phyloP scores from a whole-genome alignment of 2,329 filamentous ascomycete species.

The Colletotrichum viniferum region DNA sequence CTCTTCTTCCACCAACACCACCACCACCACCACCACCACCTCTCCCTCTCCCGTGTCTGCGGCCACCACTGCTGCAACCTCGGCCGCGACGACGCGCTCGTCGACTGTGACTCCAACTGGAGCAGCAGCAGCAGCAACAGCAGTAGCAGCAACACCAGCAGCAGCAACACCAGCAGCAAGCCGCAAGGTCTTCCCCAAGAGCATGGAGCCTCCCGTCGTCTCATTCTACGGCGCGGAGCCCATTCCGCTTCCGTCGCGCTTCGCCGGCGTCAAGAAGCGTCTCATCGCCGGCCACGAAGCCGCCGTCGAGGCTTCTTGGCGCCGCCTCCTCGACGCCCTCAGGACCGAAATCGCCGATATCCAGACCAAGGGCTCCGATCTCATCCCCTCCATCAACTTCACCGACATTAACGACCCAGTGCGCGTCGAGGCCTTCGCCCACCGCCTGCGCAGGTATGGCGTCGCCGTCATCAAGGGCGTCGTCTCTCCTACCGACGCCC shows the following conservation, averaged over 20 bases:
- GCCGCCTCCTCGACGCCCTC: constrained; percentile 40
- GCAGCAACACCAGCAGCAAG: constrained; percentile 9
- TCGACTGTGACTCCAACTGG: neutral
- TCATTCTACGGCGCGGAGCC: constrained; percentile 61
- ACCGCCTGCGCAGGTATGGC: constrained; percentile 32
- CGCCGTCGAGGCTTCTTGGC: constrained; percentile 42
- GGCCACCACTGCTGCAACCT: neutral
- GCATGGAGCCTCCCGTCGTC: constrained; percentile 44
- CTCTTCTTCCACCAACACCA: neutral
- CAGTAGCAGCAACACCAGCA: no score
- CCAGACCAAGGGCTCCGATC: constrained; percentile 32
- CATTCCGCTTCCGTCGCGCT: constrained; percentile 41
- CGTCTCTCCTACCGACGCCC: constrained; percentile 29
- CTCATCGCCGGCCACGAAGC: constrained; percentile 42
- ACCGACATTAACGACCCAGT: constrained; percentile 36
- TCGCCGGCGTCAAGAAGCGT: constrained; percentile 43
- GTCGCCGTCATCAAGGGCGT: constrained; percentile 36
- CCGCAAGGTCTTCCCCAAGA: constrained; percentile 20
- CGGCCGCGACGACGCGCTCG: constrained; percentile 10
- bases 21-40: neutral
- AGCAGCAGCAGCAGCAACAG: neutral
- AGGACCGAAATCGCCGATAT: constrained; percentile 41
- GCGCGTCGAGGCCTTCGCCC: constrained; percentile 28
- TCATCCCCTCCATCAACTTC: constrained; percentile 48
- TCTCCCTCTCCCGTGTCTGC: constrained; percentile 1